Percentiles rank a stretch among this genome's conserved stretches.
Conservation (phyloP, 306 rosid species). For the Biancaea sappan region DNA sequence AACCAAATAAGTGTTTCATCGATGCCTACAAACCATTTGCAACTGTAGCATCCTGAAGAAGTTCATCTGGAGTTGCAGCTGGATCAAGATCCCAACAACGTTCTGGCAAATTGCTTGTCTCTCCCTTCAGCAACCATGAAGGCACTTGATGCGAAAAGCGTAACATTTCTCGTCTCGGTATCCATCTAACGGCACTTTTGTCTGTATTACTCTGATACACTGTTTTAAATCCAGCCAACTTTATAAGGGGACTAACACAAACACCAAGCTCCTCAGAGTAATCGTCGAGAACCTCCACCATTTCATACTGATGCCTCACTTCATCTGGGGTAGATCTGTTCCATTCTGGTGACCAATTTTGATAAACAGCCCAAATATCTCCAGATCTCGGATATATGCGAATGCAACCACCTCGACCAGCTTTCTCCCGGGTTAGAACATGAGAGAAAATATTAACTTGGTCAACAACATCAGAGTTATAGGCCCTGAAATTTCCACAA, state of each 20-base stretch:
- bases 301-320: constrained; percentile 88
- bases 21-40: constrained; percentile 41
- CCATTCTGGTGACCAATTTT: constrained; percentile 88
- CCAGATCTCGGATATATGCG: constrained; percentile 84
- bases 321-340: constrained; percentile 83
- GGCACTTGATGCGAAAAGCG: constrained; percentile 99
- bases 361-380: constrained; percentile 92
- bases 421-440: constrained; percentile 68
- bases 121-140: constrained; percentile 71
- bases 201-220: constrained; percentile 71
- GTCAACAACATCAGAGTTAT: constrained; percentile 76
- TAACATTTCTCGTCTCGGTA: constrained; percentile 85
- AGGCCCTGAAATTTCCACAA: constrained; percentile 92
- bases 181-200: constrained; percentile 73
- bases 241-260: constrained; percentile 79
- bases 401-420: constrained; percentile 93
- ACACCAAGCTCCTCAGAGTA: constrained; percentile 94
- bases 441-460: constrained; percentile 95
- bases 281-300: constrained; percentile 95
- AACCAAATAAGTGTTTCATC: constrained; percentile 42
- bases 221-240: constrained; percentile 83
- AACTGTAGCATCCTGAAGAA: constrained; percentile 70
- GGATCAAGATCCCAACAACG: constrained; percentile 97
- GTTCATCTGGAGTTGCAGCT: constrained; percentile 97
- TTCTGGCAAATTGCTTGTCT: constrained; percentile 61